Base-by-base conservation (phyloP, 768 basidiomycete genomes). In the Tricholoma terreum region DNA sequence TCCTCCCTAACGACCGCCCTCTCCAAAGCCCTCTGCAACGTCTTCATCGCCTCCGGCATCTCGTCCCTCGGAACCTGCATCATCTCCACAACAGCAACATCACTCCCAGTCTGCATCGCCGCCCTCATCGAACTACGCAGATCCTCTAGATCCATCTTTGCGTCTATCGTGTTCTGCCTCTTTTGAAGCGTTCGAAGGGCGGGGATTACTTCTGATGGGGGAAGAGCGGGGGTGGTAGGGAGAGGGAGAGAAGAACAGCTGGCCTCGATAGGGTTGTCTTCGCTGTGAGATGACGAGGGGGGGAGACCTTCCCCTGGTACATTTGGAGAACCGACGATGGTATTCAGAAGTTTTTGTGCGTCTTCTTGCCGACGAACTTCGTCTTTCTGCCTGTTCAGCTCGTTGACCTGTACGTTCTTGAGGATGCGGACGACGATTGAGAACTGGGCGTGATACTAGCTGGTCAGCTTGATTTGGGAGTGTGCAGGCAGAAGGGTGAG, bases 31-130 rank as follows among this genome's bases (percentile, higher is more conserved):
- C 90, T 73, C 71, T 90, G 89, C 15, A 92, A 75, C 2, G 90
- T 85, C 73, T 89, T 89, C 68, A 91, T 84, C 11, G 89, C 89
- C 67, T 92, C 90, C 0, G 86, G 85, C 80, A 90, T 86, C 68
- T 90, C 87, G 45, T 83, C 81, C 45, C 84, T 73, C 33, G 77
- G 77, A 43, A 87, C 80, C 61, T 87, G 82, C 42, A 90, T 73
- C 1, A 85, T 78, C 21, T 78, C 73, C 24, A 90, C 71, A 77
- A 91, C 84, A 60, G 84, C 80, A 6, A 75, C 80, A 64, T 92
- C 90, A 60, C 75, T 84, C 54, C 80, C 80, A 6, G 81, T 75
- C 53, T 77, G 74, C 24, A 89, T 71, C 14, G 86, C 86, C 1
- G 68, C 68, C 6, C 80, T 79, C 77, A 92, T 80, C 46, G 87